A percentile compares a stretch with the other conserved stretches of the same genome.
Evolutionary conservation across 2,329 filamentous ascomycete species (phyloP).

Genomic region (Botrytis paeoniae): DNA sequence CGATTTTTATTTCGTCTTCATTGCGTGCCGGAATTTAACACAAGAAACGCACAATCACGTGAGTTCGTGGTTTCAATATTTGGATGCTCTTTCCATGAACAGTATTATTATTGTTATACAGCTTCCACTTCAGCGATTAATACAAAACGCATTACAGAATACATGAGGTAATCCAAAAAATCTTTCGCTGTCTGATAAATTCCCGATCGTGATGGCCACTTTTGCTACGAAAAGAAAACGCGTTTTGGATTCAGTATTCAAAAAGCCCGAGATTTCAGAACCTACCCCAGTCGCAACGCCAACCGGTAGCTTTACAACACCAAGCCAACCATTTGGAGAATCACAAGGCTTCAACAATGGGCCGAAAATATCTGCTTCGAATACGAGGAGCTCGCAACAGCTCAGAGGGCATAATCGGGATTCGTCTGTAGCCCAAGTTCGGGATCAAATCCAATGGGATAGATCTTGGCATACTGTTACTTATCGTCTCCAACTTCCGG

Average conservation of each 20-base stretch:
- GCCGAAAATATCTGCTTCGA: conserved; percentile 3
- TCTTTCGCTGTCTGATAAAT: background rate
- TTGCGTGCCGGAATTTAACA: background rate
- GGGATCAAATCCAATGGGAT: conserved; percentile 54
- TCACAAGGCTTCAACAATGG: conserved; percentile 18
- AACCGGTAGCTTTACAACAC: conserved; percentile 27
- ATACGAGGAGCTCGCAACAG: background rate
- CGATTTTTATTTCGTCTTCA: background rate
- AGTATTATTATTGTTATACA: background rate
- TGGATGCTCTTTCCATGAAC: conserved; percentile 1
- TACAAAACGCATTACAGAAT: background rate
- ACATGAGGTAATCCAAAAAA: background rate
- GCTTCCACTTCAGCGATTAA: background rate
- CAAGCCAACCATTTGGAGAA: conserved; percentile 32
- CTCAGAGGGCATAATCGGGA: background rate
- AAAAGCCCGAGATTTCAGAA: conserved; percentile 30
- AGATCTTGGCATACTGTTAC: conserved; percentile 62
- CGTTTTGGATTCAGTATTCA: conserved; percentile 38
- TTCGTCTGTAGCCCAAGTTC: conserved; percentile 23
- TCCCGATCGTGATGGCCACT: conserved; percentile 10
- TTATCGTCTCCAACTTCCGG: conserved; percentile 53
- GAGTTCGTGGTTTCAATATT: background rate
- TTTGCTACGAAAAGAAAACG: conserved; percentile 29
- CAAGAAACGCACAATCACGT: background rate
- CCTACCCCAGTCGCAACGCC: conserved; percentile 35